phyloP scores from a whole-genome alignment of 208 protist species.

The Naegleria fowleri region DNA sequence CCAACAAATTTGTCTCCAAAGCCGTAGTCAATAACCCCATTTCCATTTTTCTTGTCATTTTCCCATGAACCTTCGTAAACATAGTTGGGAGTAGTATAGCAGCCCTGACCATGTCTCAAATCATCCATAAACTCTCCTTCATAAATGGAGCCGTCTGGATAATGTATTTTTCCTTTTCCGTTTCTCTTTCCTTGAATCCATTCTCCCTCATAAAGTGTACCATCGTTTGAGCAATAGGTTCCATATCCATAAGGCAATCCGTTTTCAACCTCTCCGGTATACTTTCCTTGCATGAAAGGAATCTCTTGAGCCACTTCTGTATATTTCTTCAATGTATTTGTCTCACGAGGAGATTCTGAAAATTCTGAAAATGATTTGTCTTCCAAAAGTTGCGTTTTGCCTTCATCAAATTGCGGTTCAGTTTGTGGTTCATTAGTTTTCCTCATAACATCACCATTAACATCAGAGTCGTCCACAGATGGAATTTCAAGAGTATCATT shows the following conservation, averaged over 20 bases:
- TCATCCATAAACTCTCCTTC: neutral
- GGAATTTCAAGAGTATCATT: no score
- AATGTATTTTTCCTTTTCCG: neutral
- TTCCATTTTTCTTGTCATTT: slow-evolving; percentile 62
- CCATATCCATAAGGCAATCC: neutral
- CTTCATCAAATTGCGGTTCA: no score
- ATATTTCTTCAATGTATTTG: no score
- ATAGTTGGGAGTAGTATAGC: slow-evolving; percentile 25
- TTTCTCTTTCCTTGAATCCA: neutral
- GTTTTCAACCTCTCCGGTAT: neutral
- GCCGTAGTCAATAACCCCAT: slow-evolving; percentile 56
- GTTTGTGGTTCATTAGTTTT: no score
- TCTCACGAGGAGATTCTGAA: no score
- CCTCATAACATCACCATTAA: no score
- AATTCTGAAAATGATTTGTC: no score
- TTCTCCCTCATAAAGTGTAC: neutral
- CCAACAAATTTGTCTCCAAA: slow-evolving; percentile 49
- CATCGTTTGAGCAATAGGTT: neutral
- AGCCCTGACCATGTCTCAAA: slow-evolving; percentile 29
- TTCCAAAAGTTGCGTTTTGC: no score
- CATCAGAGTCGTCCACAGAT: no score
- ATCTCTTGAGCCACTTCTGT: neutral
- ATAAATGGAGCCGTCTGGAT: neutral
- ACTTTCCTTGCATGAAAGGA: neutral
- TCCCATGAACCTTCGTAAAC: slow-evolving; percentile 72